Percentiles rank a stretch among this genome's conserved stretches.
Conservation (phyloP, 2,329 filamentous ascomycete species). For the Sporothrix brunneoviolacea region DNA sequence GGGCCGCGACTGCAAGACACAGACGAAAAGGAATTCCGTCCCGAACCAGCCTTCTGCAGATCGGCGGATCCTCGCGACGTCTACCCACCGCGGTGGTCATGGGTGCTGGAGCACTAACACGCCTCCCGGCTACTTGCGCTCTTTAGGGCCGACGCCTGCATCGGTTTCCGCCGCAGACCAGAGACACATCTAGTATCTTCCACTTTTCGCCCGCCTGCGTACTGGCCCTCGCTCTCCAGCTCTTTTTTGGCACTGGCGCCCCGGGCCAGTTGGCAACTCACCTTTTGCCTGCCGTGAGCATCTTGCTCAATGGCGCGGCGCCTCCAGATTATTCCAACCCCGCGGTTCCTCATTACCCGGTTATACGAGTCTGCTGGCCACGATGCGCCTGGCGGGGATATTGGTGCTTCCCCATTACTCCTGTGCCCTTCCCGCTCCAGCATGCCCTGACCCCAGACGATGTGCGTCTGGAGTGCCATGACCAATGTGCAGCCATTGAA, state of each 20-base stretch:
- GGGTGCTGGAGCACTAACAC: too few species aligned
- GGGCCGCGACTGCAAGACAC: neutral
- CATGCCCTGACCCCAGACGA: neutral
- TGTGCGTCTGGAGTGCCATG: neutral
- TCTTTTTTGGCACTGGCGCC: too few species aligned
- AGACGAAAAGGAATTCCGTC: neutral
- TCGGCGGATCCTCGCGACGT: slow-evolving; percentile 13
- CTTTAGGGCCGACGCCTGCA: too few species aligned
- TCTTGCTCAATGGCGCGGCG: slow-evolving; percentile 1
- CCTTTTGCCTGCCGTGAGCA: neutral
- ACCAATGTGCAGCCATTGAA: neutral
- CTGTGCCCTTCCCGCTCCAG: too few species aligned
- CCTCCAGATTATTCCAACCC: neutral
- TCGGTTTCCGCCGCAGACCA: too few species aligned
- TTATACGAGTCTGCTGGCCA: neutral
- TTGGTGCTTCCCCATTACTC: too few species aligned
- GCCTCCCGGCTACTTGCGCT: too few species aligned
- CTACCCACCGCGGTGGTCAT: too few species aligned
- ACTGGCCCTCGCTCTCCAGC: too few species aligned
- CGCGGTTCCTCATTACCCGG: slow-evolving; percentile 2
- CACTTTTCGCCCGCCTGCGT: too few species aligned
- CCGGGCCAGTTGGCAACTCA: too few species aligned
- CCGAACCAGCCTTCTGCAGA: slow-evolving; percentile 18
- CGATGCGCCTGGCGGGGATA: neutral
- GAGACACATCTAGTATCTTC: neutral